Evolutionary conservation across 2,329 filamentous ascomycete species (phyloP), one percentile per base, ranked within the genome.

Genomic region (Alternaria ethzedia): DNA sequence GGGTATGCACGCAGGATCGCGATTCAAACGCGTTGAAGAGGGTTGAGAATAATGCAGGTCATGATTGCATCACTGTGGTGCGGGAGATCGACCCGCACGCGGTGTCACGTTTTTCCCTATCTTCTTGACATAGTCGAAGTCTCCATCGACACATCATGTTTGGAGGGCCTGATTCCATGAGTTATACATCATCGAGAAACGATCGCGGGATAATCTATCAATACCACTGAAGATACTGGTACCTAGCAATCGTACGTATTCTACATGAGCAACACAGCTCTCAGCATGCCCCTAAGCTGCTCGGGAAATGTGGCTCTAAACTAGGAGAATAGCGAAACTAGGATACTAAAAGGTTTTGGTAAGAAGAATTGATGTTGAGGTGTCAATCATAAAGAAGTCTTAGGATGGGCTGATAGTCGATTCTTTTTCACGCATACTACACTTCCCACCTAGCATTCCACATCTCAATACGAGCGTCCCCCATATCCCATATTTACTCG

Each of bases 1-100:
- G 17, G 46, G 52, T 10, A 26, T 57, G 45, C 10, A 49, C n/a
- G 7, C 43, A 50, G 21, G 23, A 21, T 17, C 15, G 15, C 28
- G 21, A 4, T 64, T 44, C 50, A 41, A 41, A 54, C 52, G 54
- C 49, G 47, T 45, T 26, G 12, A 49, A 25, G 10, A 51, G 60
- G 17, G 36, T 15, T 44, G 21, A 6, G 25, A 51, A 28, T 32
- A 13, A 20, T 25, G 17, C 8, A 26, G 30, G 59, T 62, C 56
- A 63, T 59, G 32, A 65, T 65, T 58, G 56, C 56, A 65, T 65
- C 63, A 65, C 61, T 58, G 43, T 41, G 13, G 13, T 36, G 30
- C 26, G 26, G 28, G 41, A 52, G 41, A 60, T 60, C 44, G 21
- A 57, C 41, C 58, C 46, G 26, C 57, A 57, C 25, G 54, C 62